These are phyloP conservation scores for Urochloa ruziziensis DNA, from an alignment of 176 grass and related monocot genomes.

Conservation along the genomic window DNA sequence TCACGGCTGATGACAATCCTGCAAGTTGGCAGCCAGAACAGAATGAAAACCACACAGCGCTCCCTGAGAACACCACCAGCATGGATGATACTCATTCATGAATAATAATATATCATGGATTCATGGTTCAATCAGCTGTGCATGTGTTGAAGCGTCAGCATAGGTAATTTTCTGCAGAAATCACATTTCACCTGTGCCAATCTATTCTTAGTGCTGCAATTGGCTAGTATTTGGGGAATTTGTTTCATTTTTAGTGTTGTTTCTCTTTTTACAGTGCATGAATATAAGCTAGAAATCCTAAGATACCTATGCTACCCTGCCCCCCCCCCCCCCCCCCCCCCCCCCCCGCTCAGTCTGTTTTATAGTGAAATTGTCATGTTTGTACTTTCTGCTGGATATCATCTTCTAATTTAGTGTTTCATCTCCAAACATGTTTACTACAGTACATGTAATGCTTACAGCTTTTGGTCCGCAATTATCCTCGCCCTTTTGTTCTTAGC, in stretches of 20 bases:
- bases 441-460: background rate
- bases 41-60: slow-evolving; percentile 36
- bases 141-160: slow-evolving; percentile 20
- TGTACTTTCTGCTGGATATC: background rate
- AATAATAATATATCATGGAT: too few relatives aligned
- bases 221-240: background rate
- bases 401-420: background rate
- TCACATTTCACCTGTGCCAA: background rate
- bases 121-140: background rate
- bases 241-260: slow-evolving; percentile 3
- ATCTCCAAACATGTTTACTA: background rate
- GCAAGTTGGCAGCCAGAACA: slow-evolving; percentile 35
- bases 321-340: too few relatives aligned
- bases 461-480: background rate
- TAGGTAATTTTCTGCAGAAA: slow-evolving; percentile 48
- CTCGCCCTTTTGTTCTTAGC: too few relatives aligned
- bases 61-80: slow-evolving; percentile 50
- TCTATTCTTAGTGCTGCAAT: background rate
- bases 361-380: background rate
- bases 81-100: slow-evolving; percentile 45
- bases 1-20: slow-evolving; percentile 24
- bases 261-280: background rate
- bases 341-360: background rate
- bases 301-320: background rate
- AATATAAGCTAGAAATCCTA: slow-evolving; percentile 1